Percentiles rank a stretch among this genome's conserved stretches.
Conservation (phyloP, 2,329 filamentous ascomycete species). For the Reticulascus tulasneorum region DNA sequence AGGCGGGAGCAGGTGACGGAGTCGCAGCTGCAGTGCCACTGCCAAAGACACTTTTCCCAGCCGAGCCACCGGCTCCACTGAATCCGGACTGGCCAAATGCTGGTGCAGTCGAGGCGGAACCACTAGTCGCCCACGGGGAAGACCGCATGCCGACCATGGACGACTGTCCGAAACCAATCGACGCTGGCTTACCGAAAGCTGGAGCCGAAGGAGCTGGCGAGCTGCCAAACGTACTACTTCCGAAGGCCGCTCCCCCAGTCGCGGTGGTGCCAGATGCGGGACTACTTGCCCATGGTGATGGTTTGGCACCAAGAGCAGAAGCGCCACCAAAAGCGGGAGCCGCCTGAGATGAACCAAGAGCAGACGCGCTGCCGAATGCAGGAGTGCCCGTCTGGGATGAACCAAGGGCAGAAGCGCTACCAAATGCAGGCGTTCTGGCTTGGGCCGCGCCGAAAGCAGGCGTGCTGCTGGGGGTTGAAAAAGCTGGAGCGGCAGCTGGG, state of each 20-base stretch:
- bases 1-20: slow-evolving; percentile 24
- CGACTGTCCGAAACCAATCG: slow-evolving; percentile 46
- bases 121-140: slow-evolving; percentile 51
- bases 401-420: slow-evolving; percentile 36
- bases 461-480: slow-evolving; percentile 15
- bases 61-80: slow-evolving; percentile 32
- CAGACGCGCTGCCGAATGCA: too few species aligned
- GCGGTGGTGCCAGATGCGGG: neutral
- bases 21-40: slow-evolving; percentile 19
- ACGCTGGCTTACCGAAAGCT: slow-evolving; percentile 31
- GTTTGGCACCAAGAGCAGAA: slow-evolving; percentile 44
- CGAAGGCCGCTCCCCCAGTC: slow-evolving; percentile 35
- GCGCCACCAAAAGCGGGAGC: slow-evolving; percentile 43
- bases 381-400: slow-evolving; percentile 20
- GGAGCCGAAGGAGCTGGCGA: slow-evolving; percentile 26
- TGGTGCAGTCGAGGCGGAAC: slow-evolving; percentile 30
- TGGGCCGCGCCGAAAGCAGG: slow-evolving; percentile 17
- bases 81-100: slow-evolving; percentile 55
- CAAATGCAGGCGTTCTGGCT: slow-evolving; percentile 2
- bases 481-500: slow-evolving; percentile 21
- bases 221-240: slow-evolving; percentile 40
- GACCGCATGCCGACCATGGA: slow-evolving; percentile 41
- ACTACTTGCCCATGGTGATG: slow-evolving; percentile 46
- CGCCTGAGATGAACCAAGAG: slow-evolving; percentile 21
- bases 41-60: slow-evolving; percentile 35